These are phyloP conservation scores for Yarrowia sp. DNA, from an alignment of 805 yeast species.

Conservation along the genomic window DNA sequence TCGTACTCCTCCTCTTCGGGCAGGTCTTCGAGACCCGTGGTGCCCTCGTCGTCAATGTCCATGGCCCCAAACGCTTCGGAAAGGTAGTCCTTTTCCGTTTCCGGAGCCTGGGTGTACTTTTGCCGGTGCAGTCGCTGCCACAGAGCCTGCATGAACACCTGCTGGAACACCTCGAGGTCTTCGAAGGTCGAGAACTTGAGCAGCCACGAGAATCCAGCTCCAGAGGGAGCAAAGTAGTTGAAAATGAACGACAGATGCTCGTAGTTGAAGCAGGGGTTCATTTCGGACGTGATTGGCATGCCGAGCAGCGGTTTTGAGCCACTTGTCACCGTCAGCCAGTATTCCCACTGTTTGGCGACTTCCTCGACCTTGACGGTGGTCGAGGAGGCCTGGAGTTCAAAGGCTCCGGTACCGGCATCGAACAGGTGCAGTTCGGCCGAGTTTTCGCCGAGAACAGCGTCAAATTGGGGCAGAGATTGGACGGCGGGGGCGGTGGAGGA, in stretches of 20 bases:
- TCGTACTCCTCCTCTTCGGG: slow-evolving; percentile 53
- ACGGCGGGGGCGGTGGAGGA: neutral
- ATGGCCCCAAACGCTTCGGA: slow-evolving; percentile 59
- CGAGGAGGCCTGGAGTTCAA: slow-evolving; percentile 54
- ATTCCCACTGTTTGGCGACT: slow-evolving; percentile 57
- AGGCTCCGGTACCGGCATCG: slow-evolving; percentile 60
- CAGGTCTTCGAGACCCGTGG: slow-evolving; percentile 47
- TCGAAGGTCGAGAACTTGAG: slow-evolving; percentile 58
- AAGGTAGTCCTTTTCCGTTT: slow-evolving; percentile 62
- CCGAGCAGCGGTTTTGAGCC: slow-evolving; percentile 51
- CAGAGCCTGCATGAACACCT: slow-evolving; percentile 57
- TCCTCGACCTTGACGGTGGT: slow-evolving; percentile 55
- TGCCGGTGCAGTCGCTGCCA: slow-evolving; percentile 67
- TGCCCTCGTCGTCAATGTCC: slow-evolving; percentile 51
- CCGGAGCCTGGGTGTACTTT: slow-evolving; percentile 50
- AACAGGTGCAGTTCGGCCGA: slow-evolving; percentile 56
- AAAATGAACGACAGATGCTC: slow-evolving; percentile 67
- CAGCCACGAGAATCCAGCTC: slow-evolving; percentile 65
- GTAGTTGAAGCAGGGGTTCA: slow-evolving; percentile 72
- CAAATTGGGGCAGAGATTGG: slow-evolving; percentile 1
- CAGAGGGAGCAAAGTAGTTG: slow-evolving; percentile 57
- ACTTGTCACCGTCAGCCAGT: slow-evolving; percentile 57
- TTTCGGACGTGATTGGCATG: slow-evolving; percentile 55
- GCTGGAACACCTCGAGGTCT: slow-evolving; percentile 60
- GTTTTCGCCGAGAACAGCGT: slow-evolving; percentile 1